Percentiles rank a stretch among this genome's conserved stretches.
Evolutionary conservation across 2,329 filamentous ascomycete species (phyloP).

Genomic region (Fusarium scirpi): DNA sequence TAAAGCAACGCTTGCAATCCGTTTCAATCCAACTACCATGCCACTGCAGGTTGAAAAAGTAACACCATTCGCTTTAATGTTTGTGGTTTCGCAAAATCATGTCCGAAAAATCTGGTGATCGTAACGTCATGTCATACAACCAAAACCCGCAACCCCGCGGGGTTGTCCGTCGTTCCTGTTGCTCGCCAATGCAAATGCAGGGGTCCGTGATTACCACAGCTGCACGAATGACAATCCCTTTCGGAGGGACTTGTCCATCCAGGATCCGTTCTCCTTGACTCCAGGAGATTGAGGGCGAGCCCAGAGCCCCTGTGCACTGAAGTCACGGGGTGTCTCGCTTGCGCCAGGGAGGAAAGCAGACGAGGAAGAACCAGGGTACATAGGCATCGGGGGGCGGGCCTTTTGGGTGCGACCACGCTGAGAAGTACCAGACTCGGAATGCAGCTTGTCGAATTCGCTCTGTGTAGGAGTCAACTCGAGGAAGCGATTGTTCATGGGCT

Average conservation of each 20-base stretch:
- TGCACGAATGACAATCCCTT: constrained; percentile 41
- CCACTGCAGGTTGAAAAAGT: constrained; percentile 2
- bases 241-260: constrained; percentile 45
- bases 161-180: constrained; percentile 12
- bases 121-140: constrained; percentile 30
- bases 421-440: constrained; percentile 40
- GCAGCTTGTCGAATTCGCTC: constrained; percentile 34
- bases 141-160: constrained; percentile 7
- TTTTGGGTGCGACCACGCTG: constrained; percentile 36
- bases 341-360: constrained; percentile 43
- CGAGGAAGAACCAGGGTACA: constrained; percentile 36
- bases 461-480: constrained; percentile 38
- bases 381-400: constrained; percentile 40
- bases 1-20: constrained; percentile 19
- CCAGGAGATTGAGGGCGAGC: constrained; percentile 29
- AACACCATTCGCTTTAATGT: constrained; percentile 22
- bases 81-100: constrained; percentile 22
- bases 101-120: constrained; percentile 31
- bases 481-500: constrained; percentile 37
- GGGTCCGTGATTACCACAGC: constrained; percentile 31
- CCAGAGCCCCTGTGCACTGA: constrained; percentile 45
- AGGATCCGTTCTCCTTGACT: constrained; percentile 36
- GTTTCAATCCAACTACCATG: constrained; percentile 6
- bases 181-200: constrained; percentile 11
- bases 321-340: constrained; percentile 46